Conservation (phyloP, 257 asterid species). For the Salvia rosmarinus region DNA sequence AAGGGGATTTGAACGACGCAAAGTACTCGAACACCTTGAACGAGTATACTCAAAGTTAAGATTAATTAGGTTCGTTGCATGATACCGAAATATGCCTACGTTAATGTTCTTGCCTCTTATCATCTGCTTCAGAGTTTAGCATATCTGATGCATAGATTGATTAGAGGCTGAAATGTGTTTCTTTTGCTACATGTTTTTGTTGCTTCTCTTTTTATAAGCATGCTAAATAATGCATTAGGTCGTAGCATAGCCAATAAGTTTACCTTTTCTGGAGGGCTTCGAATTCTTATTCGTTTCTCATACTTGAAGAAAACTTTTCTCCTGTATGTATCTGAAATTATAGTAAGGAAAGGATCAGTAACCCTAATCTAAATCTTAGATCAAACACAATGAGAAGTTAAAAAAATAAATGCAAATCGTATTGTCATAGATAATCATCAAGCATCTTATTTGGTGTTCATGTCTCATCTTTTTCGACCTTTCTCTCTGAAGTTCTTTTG, state of each 20-base stretch:
- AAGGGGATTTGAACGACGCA: constrained; percentile 58
- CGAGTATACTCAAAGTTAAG: not conserved
- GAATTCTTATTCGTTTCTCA: constrained; percentile 82
- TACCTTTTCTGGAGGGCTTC: constrained; percentile 95
- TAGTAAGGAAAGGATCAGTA: not conserved
- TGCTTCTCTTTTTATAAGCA: not conserved
- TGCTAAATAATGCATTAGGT: not conserved
- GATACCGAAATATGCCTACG: not conserved
- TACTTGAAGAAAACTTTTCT: constrained; percentile 92
- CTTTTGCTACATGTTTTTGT: not conserved
- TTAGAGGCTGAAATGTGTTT: not conserved
- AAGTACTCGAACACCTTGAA: constrained; percentile 89
- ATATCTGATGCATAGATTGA: not conserved
- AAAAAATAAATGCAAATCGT: too few relatives aligned
- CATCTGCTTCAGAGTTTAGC: not conserved
- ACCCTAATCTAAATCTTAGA: too few relatives aligned
- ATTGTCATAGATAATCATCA: too few relatives aligned
- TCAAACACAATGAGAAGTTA: too few relatives aligned
- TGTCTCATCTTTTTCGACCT: too few relatives aligned
- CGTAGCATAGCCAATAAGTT: not conserved
- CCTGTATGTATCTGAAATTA: constrained; percentile 69
- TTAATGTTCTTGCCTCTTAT: not conserved
- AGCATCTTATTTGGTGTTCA: too few relatives aligned
- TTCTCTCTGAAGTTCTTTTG: too few relatives aligned
- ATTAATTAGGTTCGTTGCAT: not conserved